Conservation (phyloP, 441 rosid species). For the Geranium incanum region DNA sequence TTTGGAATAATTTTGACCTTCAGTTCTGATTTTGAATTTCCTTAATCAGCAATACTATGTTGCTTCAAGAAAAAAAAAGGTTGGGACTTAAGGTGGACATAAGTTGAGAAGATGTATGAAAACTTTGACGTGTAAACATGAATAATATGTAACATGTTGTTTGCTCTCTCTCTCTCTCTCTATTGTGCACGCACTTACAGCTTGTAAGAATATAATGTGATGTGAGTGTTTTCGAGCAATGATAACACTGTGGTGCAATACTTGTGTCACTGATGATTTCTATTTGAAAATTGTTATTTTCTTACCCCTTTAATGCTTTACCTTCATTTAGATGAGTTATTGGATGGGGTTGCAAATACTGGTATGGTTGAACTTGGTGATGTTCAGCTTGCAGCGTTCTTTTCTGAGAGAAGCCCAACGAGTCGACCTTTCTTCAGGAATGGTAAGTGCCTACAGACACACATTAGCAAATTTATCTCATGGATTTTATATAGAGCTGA, state of each 20-base stretch:
- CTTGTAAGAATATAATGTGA: background rate
- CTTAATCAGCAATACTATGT: no score
- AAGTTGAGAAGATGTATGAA: background rate
- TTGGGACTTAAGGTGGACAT: background rate
- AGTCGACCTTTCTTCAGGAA: slow-evolving; percentile 63
- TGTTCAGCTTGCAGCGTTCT: slow-evolving; percentile 52
- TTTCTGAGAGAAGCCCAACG: slow-evolving; percentile 81
- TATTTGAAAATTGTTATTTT: slow-evolving; percentile 8
- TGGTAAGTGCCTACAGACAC: slow-evolving; percentile 41
- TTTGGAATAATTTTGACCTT: no score
- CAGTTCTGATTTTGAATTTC: no score
- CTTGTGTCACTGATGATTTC: slow-evolving; percentile 13
- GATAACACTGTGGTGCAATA: background rate
- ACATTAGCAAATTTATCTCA: background rate
- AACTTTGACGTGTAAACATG: background rate
- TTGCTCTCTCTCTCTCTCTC: background rate
- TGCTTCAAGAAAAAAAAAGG: no score
- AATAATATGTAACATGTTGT: background rate
- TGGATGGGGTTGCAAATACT: slow-evolving; percentile 77
- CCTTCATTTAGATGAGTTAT: slow-evolving; percentile 44
- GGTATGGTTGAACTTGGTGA: slow-evolving; percentile 80
- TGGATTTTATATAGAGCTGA: background rate
- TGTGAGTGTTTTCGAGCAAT: background rate
- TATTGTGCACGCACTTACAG: background rate
- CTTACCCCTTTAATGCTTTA: slow-evolving; percentile 2